Conservation (phyloP, 2,329 filamentous ascomycete genomes). For the Moelleriella libera region DNA sequence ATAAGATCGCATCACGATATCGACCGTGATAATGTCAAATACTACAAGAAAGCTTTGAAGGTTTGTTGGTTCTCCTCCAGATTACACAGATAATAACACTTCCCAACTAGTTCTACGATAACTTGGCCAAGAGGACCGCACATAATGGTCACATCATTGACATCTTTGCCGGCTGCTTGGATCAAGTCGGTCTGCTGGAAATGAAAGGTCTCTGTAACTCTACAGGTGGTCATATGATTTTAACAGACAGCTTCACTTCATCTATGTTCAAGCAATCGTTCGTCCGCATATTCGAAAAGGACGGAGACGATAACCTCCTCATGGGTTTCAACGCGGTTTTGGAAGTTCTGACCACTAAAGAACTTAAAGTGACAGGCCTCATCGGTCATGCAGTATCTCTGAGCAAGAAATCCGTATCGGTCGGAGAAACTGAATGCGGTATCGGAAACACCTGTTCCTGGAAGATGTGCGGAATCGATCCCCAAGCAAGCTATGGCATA, state of each 20-base stretch:
- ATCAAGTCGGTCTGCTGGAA: conserved; percentile 91
- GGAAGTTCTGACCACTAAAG: conserved; percentile 93
- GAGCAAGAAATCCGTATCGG: conserved; percentile 95
- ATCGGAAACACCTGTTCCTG: conserved; percentile 98
- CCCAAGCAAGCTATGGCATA: conserved; percentile 81
- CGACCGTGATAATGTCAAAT: conserved; percentile 96
- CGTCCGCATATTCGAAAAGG: conserved; percentile 92
- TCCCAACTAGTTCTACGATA: conserved; percentile 68
- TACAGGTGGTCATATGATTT: conserved; percentile 93
- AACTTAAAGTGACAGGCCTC: conserved; percentile 91
- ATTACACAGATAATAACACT: too few relatives aligned
- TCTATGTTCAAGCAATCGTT: conserved; percentile 99
- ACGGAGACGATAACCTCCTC: conserved; percentile 80
- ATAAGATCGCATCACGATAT: conserved; percentile 98
- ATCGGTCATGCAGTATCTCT: conserved; percentile 94
- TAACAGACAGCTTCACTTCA: conserved; percentile 96
- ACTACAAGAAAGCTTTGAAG: conserved; percentile 98
- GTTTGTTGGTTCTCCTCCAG: conserved; percentile 25
- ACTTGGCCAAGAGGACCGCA: conserved; percentile 79
- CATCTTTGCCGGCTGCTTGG: conserved; percentile 92
- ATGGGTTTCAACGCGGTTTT: conserved; percentile 98
- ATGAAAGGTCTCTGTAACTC: conserved; percentile 97
- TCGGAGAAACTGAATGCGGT: conserved; percentile 94
- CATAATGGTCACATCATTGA: conserved; percentile 97
- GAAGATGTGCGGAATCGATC: conserved; percentile 99